Percentiles rank a stretch among this genome's conserved stretches.
Evolutionary conservation across 352 stramenopile species (phyloP).

Genomic region (Globisporangium radiosum): DNA sequence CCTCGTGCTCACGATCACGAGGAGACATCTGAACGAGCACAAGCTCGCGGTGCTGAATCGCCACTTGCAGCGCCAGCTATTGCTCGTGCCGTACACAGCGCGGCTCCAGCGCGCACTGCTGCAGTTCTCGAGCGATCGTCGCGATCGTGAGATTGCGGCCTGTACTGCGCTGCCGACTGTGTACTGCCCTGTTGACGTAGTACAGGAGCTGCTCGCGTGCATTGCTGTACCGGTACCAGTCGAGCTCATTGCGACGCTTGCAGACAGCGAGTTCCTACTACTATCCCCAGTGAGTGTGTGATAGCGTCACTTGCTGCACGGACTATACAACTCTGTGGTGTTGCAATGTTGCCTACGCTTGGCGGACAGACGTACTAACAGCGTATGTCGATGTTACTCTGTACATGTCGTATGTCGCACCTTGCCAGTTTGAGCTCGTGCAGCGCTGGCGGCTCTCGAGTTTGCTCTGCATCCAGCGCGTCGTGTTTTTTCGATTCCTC

Average conservation of each 20-base stretch:
- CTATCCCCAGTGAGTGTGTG: slow-evolving; percentile 28
- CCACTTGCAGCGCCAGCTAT: slow-evolving; percentile 40
- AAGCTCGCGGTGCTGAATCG: slow-evolving; percentile 43
- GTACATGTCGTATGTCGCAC: no score
- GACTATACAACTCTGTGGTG: no score
- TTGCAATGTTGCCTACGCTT: neutral
- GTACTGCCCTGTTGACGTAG: slow-evolving; percentile 2
- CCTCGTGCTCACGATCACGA: slow-evolving; percentile 49
- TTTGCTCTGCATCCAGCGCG: slow-evolving; percentile 40
- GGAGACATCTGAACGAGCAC: slow-evolving; percentile 43
- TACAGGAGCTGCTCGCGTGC: slow-evolving; percentile 12
- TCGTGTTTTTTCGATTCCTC: slow-evolving; percentile 55
- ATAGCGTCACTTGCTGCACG: no score
- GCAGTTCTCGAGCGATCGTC: slow-evolving; percentile 15
- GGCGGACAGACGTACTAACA: neutral
- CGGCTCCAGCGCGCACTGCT: slow-evolving; percentile 37
- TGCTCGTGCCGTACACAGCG: slow-evolving; percentile 29
- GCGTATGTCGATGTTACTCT: no score
- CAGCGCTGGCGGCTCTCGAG: slow-evolving; percentile 30
- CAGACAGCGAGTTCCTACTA: slow-evolving; percentile 16
- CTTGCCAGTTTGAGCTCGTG: slow-evolving; percentile 28
- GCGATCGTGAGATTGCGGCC: neutral
- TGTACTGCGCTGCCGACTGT: neutral
- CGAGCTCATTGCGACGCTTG: neutral
- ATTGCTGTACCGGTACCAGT: slow-evolving; percentile 4